Base-by-base conservation (phyloP, 495 filamentous ascomycete species). In the Amniculicola lignicola region DNA sequence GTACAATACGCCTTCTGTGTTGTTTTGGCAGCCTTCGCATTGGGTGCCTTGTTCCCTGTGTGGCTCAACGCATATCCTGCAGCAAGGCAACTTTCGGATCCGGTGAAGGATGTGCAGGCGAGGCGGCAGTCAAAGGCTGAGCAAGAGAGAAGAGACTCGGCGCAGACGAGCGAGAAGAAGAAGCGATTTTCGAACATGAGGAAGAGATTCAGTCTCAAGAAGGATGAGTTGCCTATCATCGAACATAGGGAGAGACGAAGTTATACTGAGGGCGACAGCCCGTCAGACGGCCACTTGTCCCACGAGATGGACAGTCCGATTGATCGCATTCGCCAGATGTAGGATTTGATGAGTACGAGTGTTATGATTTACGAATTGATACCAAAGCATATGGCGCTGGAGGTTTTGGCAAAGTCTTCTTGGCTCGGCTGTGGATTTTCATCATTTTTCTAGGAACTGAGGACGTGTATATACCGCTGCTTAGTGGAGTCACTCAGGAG, bases 11-110 rank as follows among this genome's bases (percentile, higher is more conserved):
- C 78, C 0, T 82, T 75, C 60, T 77, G 73, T 48, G 75, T 87
- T 15, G 67, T 82, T 5, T 72, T 85, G 7, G 82, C 83, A 3
- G 62, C 79, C 9, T 85, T 81, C 45, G 72, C 77, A 1, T 75
- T 74, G 19, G 82, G 80, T 1, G 67, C 74, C 3, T 62, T 84
- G 4, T 83, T 84, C 65, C 82, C 85, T 0, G 3, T 85, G 0
- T 85, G 83, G 66, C 67, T 86, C 25, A 82, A 82, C 48, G 19
- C 78, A 1, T 68, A 77, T 7, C 75, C 77, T 2, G 71, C 70
- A 4, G 86, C 81, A n/a, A 76, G 79, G 64, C 74, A 77, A 54
- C 78, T 86, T 58, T 77, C 83, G 11, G 83, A 85, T 66, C 60
- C 60, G 1, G 35, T 42, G 14, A 18, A 37, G 16, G 57, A 60